Evolutionary conservation across 2,329 filamentous ascomycete species (phyloP), one percentile per base, ranked within the genome.

Genomic region (Aureobasidium sp.): DNA sequence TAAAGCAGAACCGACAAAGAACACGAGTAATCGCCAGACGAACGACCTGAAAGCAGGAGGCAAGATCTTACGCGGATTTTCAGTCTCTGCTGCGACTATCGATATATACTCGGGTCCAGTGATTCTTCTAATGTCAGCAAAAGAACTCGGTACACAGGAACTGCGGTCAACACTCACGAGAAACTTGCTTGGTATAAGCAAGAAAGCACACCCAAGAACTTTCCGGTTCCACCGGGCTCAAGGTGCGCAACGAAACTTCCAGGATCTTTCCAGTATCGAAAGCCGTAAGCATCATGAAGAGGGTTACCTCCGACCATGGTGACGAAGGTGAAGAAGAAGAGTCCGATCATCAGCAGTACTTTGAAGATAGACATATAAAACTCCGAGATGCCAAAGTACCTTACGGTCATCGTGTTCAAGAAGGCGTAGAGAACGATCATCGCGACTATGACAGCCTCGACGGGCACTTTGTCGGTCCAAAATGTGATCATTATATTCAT

Each of bases 281-380:
- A 80, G 8, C 78, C 78, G 50, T 72, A 73, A 1, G 65, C 67
- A 47, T 79, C 69, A 41, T 65, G 62, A 17, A 66, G 62, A 2
- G 71, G 72, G 43, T 72, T 73, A 9, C 71, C 71, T 5, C 72
- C 71, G 5, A 70, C 66, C 71, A 73, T 74, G 17, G 71, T 72
- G 26, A 73, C 61, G 59, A 74, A 73, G 55, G 71, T 72, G 65
- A 73, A 79, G 66, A 65, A 65, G 70, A 78, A 77, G 17, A 79
- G 69, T 46, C 75, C 74, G 59, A 78, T 67, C 68, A 80, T 79
- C 63, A 80, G 65, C 39, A 79, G 61, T 61, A 80, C 75, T 65
- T 80, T 79, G 67, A 75, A 75, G 43, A 74, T 75, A 2, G 82
- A 81, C 3, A 86, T 76, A 81, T 82, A 86, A 63, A 73, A 74